Evolutionary conservation across 768 basidiomycete genomes (phyloP).

Genomic region (Lyophyllum atratum): DNA sequence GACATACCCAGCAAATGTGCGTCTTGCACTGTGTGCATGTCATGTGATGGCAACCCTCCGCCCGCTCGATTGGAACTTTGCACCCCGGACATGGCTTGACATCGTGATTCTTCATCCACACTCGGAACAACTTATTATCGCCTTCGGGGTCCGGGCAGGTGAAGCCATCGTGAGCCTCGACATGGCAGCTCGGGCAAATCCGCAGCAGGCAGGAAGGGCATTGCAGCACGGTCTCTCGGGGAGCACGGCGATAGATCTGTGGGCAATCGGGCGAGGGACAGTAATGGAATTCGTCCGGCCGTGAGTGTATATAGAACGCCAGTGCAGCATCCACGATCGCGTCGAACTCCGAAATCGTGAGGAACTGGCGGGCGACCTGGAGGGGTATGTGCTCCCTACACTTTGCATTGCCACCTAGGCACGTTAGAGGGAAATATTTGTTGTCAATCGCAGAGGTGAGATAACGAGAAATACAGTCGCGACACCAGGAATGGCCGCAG

Average conservation of each 20-base stretch:
- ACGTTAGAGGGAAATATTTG: slow-evolving; percentile 69
- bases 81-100: slow-evolving; percentile 80
- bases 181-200: slow-evolving; percentile 67
- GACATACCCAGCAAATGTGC: slow-evolving; percentile 82
- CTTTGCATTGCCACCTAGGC: slow-evolving; percentile 63
- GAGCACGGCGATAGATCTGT: slow-evolving; percentile 66
- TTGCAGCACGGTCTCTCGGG: slow-evolving; percentile 52
- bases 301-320: slow-evolving; percentile 58
- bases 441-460: slow-evolving; percentile 57
- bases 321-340: slow-evolving; percentile 60
- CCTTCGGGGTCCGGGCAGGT: slow-evolving; percentile 62
- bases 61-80: slow-evolving; percentile 68
- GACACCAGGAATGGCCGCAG: slow-evolving; percentile 75
- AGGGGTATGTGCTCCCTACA: slow-evolving; percentile 63
- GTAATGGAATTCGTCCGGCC: slow-evolving; percentile 63
- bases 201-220: slow-evolving; percentile 71
- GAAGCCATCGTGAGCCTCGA: slow-evolving; percentile 62
- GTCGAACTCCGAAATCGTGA: slow-evolving; percentile 55
- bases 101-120: slow-evolving; percentile 63
- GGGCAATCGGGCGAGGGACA: slow-evolving; percentile 82
- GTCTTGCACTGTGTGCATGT: slow-evolving; percentile 73
- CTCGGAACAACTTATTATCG: slow-evolving; percentile 57
- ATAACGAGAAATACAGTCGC: slow-evolving; percentile 59
- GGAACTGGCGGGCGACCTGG: slow-evolving; percentile 45
- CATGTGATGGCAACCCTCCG: slow-evolving; percentile 83